Conservation (phyloP, 768 basidiomycete species). For the Trametes cubensis region DNA sequence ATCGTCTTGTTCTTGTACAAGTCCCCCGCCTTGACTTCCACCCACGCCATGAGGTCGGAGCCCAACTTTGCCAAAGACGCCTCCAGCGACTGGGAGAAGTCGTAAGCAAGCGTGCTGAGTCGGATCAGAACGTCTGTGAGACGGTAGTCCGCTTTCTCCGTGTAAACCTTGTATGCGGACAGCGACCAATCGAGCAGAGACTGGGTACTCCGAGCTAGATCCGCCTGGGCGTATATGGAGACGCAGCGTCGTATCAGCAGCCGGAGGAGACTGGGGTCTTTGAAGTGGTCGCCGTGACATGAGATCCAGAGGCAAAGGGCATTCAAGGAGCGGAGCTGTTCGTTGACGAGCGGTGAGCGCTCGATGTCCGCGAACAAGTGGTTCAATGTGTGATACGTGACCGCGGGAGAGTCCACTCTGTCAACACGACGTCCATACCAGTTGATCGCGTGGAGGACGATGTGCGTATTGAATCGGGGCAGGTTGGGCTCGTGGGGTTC, state of each 20-base stretch:
- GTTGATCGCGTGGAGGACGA: slow-evolving; percentile 55
- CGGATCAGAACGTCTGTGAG: slow-evolving; percentile 71
- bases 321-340: slow-evolving; percentile 77
- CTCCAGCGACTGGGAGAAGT: slow-evolving; percentile 44
- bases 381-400: slow-evolving; percentile 78
- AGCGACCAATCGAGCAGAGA: slow-evolving; percentile 83
- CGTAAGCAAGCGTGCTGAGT: slow-evolving; percentile 62
- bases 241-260: slow-evolving; percentile 68
- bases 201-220: slow-evolving; percentile 69
- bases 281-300: slow-evolving; percentile 55
- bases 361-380: slow-evolving; percentile 71
- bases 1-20: slow-evolving; percentile 46
- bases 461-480: slow-evolving; percentile 54
- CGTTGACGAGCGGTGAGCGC: slow-evolving; percentile 73
- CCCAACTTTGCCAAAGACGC: slow-evolving; percentile 43
- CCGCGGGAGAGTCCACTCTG: slow-evolving; percentile 51
- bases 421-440: slow-evolving; percentile 57
- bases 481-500: slow-evolving; percentile 65
- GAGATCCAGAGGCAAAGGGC: slow-evolving; percentile 76
- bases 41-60: slow-evolving; percentile 59
- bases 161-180: slow-evolving; percentile 44
- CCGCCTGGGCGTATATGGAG: slow-evolving; percentile 65
- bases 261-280: slow-evolving; percentile 62
- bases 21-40: slow-evolving; percentile 54
- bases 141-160: slow-evolving; percentile 47